Base-by-base conservation (phyloP, 2,329 filamentous ascomycete species). In the Ophiosphaerella korrae region DNA sequence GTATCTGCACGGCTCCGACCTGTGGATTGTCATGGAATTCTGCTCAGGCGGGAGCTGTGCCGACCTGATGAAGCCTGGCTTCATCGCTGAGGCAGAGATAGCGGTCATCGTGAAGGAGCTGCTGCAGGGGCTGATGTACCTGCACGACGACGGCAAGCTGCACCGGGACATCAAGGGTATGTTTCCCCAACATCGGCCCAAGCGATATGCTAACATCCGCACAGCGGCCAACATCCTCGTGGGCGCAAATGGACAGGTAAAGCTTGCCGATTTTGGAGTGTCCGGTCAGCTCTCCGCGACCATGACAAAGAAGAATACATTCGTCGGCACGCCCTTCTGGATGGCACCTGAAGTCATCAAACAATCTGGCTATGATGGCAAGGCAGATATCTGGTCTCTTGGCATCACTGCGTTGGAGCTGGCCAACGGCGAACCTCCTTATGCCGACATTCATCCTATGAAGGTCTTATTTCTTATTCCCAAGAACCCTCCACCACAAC, bases 11-110 rank as follows among this genome's bases (percentile, higher is more conserved):
- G 94, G 93, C 21, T 94, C 92, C 2, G 90, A 97, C 77, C 78
- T 99, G 66, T 99, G 94, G 94, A 99, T 99, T 64, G 92, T 97
- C 73, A 99, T 99, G 94, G 94, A 99, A 75, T 99, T 94, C 69
- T 99, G 94, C 75, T 92, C 93, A 1, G 94, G 94, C 18, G 94
- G 94, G 4, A 97, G 93, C 76, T 97, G 94, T 70, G 92, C 90
- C 41, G 94, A 97, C 72, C 79, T 99, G 55, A 89, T 99, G 88
- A 96, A 96, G 77, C 92, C 94, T 0, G 94, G 94, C 21, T 77
- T 88, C 35, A 93, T 99, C 54, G 85, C 88, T 16, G 94, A 99
- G 76, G 92, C 96, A 62, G 97, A 97, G 74, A 97, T 99, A 67
- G 91, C 91, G 65, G 97, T 99, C 64, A 96, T 99, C 55, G 80